Percentiles rank a stretch among this genome's conserved stretches.
phyloP scores from a whole-genome alignment of 352 stramenopile genomes.

The Albugo laibachii region DNA sequence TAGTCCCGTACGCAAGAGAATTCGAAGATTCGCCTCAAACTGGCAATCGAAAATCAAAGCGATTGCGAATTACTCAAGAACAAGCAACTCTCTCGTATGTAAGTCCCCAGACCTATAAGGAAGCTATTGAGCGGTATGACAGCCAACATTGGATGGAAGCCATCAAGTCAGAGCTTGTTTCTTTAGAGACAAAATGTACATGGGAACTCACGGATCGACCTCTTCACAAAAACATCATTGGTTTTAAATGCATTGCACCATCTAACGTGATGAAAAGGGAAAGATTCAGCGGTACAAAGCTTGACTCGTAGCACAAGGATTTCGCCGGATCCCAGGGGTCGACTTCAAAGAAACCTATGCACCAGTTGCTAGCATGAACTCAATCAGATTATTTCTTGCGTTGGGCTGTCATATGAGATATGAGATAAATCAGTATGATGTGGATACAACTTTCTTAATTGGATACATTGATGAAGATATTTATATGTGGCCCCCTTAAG shows the following conservation, averaged over 20 bases:
- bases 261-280: slow-evolving; percentile 4
- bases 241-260: slow-evolving; percentile 3
- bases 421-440: slow-evolving; percentile 4
- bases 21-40: neutral
- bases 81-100: neutral
- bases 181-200: too few relatives aligned
- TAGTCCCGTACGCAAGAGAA: too few relatives aligned
- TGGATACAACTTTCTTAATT: slow-evolving; percentile 18
- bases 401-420: neutral
- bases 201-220: slow-evolving; percentile 2
- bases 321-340: slow-evolving; percentile 2
- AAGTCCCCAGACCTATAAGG: neutral
- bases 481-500: neutral
- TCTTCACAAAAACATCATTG: neutral
- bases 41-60: slow-evolving; percentile 1
- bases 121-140: slow-evolving; percentile 2
- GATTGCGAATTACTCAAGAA: slow-evolving; percentile 1
- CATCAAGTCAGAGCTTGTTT: too few relatives aligned
- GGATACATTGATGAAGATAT: slow-evolving; percentile 5
- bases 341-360: slow-evolving; percentile 4
- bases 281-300: slow-evolving; percentile 2
- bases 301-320: slow-evolving; percentile 4
- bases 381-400: slow-evolving; percentile 3
- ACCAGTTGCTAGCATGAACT: slow-evolving; percentile 4
- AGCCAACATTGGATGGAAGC: neutral